Evolutionary conservation across 2,329 filamentous ascomycete genomes (phyloP).

Genomic region (Monilinia fructigena): DNA sequence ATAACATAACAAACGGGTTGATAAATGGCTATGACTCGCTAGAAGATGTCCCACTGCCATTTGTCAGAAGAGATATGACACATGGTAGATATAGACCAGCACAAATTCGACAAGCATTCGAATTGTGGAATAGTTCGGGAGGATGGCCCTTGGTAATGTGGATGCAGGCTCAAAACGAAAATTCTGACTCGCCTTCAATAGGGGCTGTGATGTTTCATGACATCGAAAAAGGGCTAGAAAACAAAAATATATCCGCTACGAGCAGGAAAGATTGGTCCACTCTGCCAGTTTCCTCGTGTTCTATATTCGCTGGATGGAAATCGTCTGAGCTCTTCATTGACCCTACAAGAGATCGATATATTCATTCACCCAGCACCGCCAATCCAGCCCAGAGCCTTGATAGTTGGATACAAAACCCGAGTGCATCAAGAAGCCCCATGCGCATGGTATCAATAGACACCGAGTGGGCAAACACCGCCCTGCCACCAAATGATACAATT

Average conservation of each 20-base stretch:
- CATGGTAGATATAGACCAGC: no score
- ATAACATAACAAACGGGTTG: not conserved
- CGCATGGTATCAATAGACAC: not conserved
- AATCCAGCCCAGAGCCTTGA: not conserved
- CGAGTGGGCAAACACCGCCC: not conserved
- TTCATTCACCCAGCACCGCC: not conserved
- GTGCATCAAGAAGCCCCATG: not conserved
- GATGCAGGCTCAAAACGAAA: no score
- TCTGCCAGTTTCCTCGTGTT: not conserved
- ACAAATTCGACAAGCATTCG: no score
- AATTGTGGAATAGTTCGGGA: no score
- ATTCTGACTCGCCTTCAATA: not conserved
- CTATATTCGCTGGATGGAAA: not conserved
- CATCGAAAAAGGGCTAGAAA: not conserved
- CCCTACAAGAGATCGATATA: not conserved
- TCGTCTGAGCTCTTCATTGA: not conserved
- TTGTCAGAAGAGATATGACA: not conserved
- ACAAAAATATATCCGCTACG: no score
- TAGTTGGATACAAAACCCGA: not conserved
- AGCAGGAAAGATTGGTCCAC: not conserved
- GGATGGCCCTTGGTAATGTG: no score
- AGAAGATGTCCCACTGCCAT: no score
- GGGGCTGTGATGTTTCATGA: not conserved
- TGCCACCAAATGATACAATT: not conserved
- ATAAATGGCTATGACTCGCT: not conserved